Conservation (phyloP, 768 basidiomycete genomes). For the Xanthoconium purpureum region DNA sequence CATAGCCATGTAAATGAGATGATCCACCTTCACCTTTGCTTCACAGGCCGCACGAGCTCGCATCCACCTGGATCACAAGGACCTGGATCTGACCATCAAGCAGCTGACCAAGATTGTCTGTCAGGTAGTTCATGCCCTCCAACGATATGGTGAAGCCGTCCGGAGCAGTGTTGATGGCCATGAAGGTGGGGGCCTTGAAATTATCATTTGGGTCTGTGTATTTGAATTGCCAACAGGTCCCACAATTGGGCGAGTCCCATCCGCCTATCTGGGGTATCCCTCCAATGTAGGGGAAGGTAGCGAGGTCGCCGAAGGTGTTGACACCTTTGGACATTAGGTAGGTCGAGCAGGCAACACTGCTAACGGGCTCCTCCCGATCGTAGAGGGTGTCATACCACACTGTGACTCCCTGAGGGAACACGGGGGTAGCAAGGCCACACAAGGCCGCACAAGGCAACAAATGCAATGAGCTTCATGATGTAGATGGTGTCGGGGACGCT, state of each 20-base stretch:
- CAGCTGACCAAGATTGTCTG: too few relatives aligned
- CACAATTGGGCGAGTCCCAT: slow-evolving; percentile 49
- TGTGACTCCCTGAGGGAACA: slow-evolving; percentile 9
- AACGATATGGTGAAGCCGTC: too few relatives aligned
- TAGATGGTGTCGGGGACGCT: neutral
- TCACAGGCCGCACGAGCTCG: too few relatives aligned
- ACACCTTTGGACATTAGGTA: slow-evolving; percentile 29
- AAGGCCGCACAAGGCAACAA: slow-evolving; percentile 7
- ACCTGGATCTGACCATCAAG: too few relatives aligned
- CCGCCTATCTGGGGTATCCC: slow-evolving; percentile 49
- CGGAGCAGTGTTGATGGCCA: slow-evolving; percentile 47
- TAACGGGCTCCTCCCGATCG: slow-evolving; percentile 44
- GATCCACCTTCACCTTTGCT: too few relatives aligned
- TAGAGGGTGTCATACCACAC: slow-evolving; percentile 46
- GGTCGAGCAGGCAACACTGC: slow-evolving; percentile 52
- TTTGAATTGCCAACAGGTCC: slow-evolving; percentile 58
- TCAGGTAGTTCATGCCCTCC: too few relatives aligned
- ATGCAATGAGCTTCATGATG: slow-evolving; percentile 7
- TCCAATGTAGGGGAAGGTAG: slow-evolving; percentile 44
- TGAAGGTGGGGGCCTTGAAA: slow-evolving; percentile 41
- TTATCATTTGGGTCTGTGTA: slow-evolving; percentile 35
- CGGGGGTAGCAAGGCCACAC: slow-evolving; percentile 1
- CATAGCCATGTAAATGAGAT: too few relatives aligned
- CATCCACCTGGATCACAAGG: too few relatives aligned
- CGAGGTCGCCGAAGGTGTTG: neutral